Evolutionary conservation across 2,329 filamentous ascomycete species (phyloP).

Genomic region (Berkeleyomyces basicola): DNA sequence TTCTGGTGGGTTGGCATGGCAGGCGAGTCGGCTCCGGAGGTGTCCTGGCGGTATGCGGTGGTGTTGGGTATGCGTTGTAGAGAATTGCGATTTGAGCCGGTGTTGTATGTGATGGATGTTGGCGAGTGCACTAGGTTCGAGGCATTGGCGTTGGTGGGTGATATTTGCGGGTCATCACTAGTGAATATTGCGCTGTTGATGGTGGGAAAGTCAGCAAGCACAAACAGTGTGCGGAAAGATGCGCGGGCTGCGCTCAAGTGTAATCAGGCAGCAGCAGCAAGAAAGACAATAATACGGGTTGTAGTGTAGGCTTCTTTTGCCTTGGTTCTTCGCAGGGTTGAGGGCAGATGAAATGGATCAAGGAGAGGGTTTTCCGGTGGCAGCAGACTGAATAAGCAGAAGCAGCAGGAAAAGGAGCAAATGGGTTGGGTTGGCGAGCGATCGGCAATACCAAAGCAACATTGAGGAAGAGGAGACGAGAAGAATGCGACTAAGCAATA

Average conservation of each 20-base stretch:
- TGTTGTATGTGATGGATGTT: not conserved
- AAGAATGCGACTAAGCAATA: not conserved
- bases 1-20: not conserved
- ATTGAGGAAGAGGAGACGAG: not conserved
- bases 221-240: not conserved
- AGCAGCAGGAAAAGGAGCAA: not conserved
- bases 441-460: not conserved
- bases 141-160: slow-evolving; percentile 30
- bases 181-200: slow-evolving; percentile 18
- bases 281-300: not conserved
- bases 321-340: not conserved
- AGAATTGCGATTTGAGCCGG: slow-evolving; percentile 24
- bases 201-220: not conserved
- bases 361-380: not conserved
- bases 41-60: slow-evolving; percentile 16
- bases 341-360: not conserved
- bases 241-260: slow-evolving; percentile 19
- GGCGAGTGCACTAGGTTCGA: slow-evolving; percentile 29
- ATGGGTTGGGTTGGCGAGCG: not conserved
- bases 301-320: not conserved
- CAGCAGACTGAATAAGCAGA: not conserved
- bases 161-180: slow-evolving; percentile 30
- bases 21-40: slow-evolving; percentile 26
- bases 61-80: slow-evolving; percentile 15
- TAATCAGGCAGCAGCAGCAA: not conserved